Evolutionary conservation across 2,329 filamentous ascomycete genomes (phyloP), one percentile per base, ranked within the genome.

Genomic region (Nothophoma quercina): DNA sequence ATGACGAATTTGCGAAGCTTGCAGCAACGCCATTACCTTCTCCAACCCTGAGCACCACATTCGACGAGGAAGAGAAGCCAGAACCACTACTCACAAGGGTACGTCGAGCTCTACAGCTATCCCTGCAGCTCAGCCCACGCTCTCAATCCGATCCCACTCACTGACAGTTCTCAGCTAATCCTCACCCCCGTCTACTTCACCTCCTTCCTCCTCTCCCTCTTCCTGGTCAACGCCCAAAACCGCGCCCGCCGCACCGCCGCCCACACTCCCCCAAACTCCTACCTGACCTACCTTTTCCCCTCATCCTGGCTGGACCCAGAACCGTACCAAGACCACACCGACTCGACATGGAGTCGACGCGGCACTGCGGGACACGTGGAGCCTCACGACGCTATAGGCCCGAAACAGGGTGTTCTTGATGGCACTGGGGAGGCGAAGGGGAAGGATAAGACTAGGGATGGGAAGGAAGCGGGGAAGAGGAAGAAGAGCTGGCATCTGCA

Each of bases 181-280:
- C 78, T 88, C 73, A 87, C 85, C 0, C 86, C 88, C 7, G 60
- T 89, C 56, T 79, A 85, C 58, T 83, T 89, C 68, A 76, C 85
- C 42, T 82, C 85, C 18, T 89, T 89, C 73, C 70, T 90, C 33
- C 36, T 89, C 58, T 89, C 87, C 2, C 81, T 90, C 36, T 79
- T 81, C 67, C 71, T 88, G 43, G 80, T 89, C 34, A 86, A 89
- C 74, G 75, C 81, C 42, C 79, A 79, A 51, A 85, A 80, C 74
- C 84, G 63, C 65, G 78, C 64, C 67, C 79, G 71, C 78, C 85
- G 72, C 73, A 76, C 63, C 56, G 70, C 62, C 29, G 59, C 67
- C 5, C 55, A 60, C 38, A 51, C 71, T 72, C 51, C 59, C 44
- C 58, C 39, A 33, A 56, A 45, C 6, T 63, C 62, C 10, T 47